These are phyloP conservation scores for Trypanosoma cruzi DNA, from an alignment of 208 protist species.

Conservation along the genomic window DNA sequence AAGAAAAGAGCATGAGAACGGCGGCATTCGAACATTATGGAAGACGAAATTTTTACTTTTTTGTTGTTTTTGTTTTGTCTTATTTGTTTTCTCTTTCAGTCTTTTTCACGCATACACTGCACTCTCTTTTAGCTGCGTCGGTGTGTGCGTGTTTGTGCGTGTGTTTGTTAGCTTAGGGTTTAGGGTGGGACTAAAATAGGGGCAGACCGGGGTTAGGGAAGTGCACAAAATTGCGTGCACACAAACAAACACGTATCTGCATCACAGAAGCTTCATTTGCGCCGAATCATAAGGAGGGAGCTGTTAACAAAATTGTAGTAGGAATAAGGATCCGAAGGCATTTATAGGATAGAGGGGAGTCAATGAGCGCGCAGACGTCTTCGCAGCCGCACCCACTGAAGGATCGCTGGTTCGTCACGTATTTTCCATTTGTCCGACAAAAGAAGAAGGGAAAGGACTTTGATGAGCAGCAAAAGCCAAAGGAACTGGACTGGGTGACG, in stretches of 20 bases:
- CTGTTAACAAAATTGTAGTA: neutral
- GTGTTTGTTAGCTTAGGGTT: no score
- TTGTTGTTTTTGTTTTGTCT: constrained; percentile 8
- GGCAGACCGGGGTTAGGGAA: neutral
- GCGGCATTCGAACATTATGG: no score
- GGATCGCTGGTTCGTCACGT: constrained; percentile 84
- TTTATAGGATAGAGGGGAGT: constrained; percentile 6
- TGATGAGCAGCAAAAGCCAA: constrained; percentile 46
- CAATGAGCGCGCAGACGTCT: constrained; percentile 17
- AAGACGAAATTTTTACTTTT: constrained; percentile 4
- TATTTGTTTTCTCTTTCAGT: neutral
- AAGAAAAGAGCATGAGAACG: no score
- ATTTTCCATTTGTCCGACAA: constrained; percentile 44
- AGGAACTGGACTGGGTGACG: constrained; percentile 72
- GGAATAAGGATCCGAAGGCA: neutral
- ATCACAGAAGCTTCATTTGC: neutral
- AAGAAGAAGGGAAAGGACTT: constrained; percentile 44
- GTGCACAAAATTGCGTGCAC: no score
- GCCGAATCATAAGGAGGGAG: neutral
- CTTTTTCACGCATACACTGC: neutral
- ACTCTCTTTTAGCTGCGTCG: neutral
- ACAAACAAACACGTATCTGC: neutral
- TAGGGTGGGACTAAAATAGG: neutral
- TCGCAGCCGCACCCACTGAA: constrained; percentile 63
- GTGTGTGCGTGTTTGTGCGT: no score